phyloP scores from a whole-genome alignment of 768 basidiomycete species.

The Gymnopilus dilepis region DNA sequence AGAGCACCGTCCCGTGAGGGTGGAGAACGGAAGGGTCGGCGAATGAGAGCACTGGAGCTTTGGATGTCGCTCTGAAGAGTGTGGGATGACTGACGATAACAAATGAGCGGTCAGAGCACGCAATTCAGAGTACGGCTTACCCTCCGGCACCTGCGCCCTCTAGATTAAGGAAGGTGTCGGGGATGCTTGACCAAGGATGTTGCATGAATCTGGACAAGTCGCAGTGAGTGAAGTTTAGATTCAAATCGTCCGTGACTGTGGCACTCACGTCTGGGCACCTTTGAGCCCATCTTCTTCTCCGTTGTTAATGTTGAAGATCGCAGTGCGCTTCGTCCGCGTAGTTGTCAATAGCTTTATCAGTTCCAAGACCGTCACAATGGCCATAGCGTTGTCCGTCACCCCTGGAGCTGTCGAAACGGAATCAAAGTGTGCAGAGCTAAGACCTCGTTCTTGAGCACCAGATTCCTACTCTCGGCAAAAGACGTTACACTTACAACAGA shows the following conservation, averaged over 20 bases:
- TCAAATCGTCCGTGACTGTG: too few species aligned
- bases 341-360: conserved; percentile 60
- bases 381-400: conserved; percentile 82
- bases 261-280: conserved; percentile 65
- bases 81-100: conserved; percentile 63
- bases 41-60: conserved; percentile 60
- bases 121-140: conserved; percentile 39
- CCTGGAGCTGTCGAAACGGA: conserved; percentile 79
- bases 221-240: not conserved
- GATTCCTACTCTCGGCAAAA: too few species aligned
- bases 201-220: conserved; percentile 57
- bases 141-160: conserved; percentile 84
- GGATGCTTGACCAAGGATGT: conserved; percentile 75
- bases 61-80: conserved; percentile 74
- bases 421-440: conserved; percentile 71
- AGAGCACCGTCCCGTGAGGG: conserved; percentile 75
- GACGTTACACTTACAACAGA: too few species aligned
- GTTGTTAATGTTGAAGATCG: conserved; percentile 86
- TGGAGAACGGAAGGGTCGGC: conserved; percentile 49
- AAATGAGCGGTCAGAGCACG: not conserved
- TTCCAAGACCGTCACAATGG: conserved; percentile 66
- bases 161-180: conserved; percentile 76
- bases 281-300: conserved; percentile 81
- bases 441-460: too few species aligned
- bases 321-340: conserved; percentile 60